Percentiles rank a stretch among this genome's conserved stretches.
Conservation (phyloP, 352 stramenopile genomes). For the Globisporangium megalacanthum region DNA sequence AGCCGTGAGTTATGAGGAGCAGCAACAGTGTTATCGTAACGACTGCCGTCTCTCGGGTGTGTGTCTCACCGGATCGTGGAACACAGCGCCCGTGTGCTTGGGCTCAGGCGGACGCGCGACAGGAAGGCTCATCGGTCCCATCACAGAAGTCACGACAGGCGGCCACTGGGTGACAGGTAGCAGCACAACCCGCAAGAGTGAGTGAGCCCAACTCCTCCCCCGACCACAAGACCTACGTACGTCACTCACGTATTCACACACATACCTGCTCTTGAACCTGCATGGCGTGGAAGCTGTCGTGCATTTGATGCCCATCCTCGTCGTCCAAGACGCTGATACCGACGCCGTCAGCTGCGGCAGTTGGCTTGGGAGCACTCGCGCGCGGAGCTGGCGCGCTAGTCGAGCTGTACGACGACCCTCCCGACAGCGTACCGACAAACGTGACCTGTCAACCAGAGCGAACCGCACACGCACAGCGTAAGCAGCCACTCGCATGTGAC, state of each 20-base stretch:
- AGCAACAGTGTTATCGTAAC: too few relatives aligned
- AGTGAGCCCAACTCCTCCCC: background rate
- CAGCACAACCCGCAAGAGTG: background rate
- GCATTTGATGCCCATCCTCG: conserved; percentile 33
- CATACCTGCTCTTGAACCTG: conserved; percentile 50
- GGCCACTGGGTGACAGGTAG: conserved; percentile 41
- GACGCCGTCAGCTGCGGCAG: conserved; percentile 59
- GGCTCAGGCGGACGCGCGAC: conserved; percentile 62
- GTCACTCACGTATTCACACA: too few relatives aligned
- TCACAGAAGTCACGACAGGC: conserved; percentile 65
- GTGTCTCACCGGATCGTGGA: conserved; percentile 35
- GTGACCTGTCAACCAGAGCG: conserved; percentile 24
- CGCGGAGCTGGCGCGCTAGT: conserved; percentile 28
- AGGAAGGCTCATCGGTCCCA: conserved; percentile 81
- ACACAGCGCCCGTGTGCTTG: conserved; percentile 52
- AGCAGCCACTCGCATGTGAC: background rate
- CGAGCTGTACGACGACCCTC: conserved; percentile 68
- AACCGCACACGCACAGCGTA: background rate
- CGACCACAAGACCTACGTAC: too few relatives aligned
- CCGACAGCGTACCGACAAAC: conserved; percentile 81
- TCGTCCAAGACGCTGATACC: conserved; percentile 84
- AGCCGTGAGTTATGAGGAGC: background rate
- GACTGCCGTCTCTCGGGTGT: too few relatives aligned
- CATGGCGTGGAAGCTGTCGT: conserved; percentile 42
- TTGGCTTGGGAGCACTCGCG: conserved; percentile 35